Evolutionary conservation across 225 moss, liverwort and hornwort species (phyloP), one percentile per base, ranked within the genome.

Genomic region (Anthoceros angustus): DNA sequence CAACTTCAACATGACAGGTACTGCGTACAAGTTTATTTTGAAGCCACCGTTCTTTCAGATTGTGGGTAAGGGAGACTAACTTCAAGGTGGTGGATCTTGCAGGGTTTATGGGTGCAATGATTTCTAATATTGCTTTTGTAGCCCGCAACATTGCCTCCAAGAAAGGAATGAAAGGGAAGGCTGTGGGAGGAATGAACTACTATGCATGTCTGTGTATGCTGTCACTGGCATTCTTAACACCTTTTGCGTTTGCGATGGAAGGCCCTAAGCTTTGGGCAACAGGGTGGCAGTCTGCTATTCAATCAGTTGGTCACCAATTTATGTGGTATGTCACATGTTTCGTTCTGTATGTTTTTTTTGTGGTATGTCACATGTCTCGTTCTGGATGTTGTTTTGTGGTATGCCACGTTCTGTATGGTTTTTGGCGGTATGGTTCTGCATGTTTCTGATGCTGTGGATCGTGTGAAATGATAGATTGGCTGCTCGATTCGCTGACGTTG

Each of bases 61-160:
- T 45, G 23, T 70, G 39, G 63, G 2, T 32, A 12, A 23, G 25
- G 6, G 55, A 14, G 18, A 71, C 66, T 32, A 18, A 55, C 11
- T 70, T 48, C 40, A 70, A 64, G 75, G 24, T 10, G 55, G 73
- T 38, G 69, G 41, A 46, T n/a, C 8, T 77, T 76, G 38, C 84
- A 95, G 94, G 94, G 48, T 91, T 98, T 48, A 79, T 89, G 79
- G 95, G 95, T 70, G 95, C 95, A 25, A 98, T 98, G 95, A 49
- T 98, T 32, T 98, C 95, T 42, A 98, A 98, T 48, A 50, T 98
- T 69, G 95, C 95, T 7, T 98, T 98, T 25, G 95, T 98, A 24
- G 91, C 88, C 72, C 82, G 95, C 71, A 98, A 98, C 68, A 98
- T 98, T 32, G 88, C 88, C 66, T 98, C 95, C 32, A 98, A 98